Evolutionary conservation across 768 basidiomycete species (phyloP).

Genomic region (Rhizopogon vinicolor): DNA sequence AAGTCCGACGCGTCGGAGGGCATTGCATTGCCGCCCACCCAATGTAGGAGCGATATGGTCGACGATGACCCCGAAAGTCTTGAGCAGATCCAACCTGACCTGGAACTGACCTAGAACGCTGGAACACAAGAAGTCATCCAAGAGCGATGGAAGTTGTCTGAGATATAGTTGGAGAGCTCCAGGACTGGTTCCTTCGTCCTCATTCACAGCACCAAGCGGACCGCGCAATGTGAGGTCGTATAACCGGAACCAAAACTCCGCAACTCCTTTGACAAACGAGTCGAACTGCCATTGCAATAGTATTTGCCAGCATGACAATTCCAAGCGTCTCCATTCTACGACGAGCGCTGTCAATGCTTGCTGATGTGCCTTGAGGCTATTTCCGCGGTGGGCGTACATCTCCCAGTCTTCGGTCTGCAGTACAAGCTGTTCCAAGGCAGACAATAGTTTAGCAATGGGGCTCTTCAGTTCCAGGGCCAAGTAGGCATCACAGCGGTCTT

Average conservation of each 20-base stretch:
- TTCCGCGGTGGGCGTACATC: slow-evolving; percentile 88
- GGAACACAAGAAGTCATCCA: slow-evolving; percentile 73
- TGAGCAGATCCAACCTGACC: slow-evolving; percentile 60
- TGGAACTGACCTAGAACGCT: slow-evolving; percentile 84
- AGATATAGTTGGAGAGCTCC: slow-evolving; percentile 49
- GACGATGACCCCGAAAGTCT: slow-evolving; percentile 59
- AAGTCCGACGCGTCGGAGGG: slow-evolving; percentile 46
- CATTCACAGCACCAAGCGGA: slow-evolving; percentile 41
- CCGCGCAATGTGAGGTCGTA: slow-evolving; percentile 78
- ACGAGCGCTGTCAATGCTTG: slow-evolving; percentile 66
- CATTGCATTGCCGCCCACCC: slow-evolving; percentile 19
- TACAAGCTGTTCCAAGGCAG: slow-evolving; percentile 80
- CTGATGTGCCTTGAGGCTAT: slow-evolving; percentile 67
- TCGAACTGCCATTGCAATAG: slow-evolving; percentile 70
- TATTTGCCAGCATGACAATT: slow-evolving; percentile 82
- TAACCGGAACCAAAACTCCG: slow-evolving; percentile 89
- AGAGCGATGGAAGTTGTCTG: slow-evolving; percentile 61
- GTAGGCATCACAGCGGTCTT: slow-evolving; percentile 62
- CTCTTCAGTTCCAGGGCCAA: slow-evolving; percentile 56
- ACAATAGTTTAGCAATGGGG: slow-evolving; percentile 78
- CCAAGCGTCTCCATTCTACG: slow-evolving; percentile 86
- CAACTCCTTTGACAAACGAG: slow-evolving; percentile 37
- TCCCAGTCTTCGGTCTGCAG: slow-evolving; percentile 95
- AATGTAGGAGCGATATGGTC: slow-evolving; percentile 30
- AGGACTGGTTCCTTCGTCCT: slow-evolving; percentile 26